These are phyloP conservation scores for Vitellaria paradoxa DNA, from an alignment of 179 eudicot species.

Conservation along the genomic window DNA sequence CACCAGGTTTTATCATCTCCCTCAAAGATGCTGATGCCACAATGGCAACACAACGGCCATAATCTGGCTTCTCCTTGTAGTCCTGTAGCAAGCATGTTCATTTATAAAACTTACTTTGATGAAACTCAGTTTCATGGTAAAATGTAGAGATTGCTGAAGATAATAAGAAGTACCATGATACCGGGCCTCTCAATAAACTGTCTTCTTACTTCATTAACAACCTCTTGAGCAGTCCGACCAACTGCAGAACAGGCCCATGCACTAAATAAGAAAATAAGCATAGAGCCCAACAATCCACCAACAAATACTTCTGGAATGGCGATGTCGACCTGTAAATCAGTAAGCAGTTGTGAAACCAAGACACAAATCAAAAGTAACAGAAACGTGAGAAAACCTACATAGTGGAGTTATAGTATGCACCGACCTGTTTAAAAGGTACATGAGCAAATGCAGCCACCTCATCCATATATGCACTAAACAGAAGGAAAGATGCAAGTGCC, in stretches of 20 bases:
- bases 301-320: slow-evolving; percentile 98
- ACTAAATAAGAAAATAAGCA: slow-evolving; percentile 95
- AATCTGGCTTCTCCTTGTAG: slow-evolving; percentile 95
- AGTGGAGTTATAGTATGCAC: slow-evolving; percentile 18
- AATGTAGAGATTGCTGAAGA: neutral
- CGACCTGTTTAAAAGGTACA: slow-evolving; percentile 72
- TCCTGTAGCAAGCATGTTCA: slow-evolving; percentile 44
- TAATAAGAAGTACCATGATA: slow-evolving; percentile 61
- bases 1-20: slow-evolving; percentile 99
- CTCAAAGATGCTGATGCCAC: slow-evolving; percentile 95
- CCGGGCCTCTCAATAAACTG: slow-evolving; percentile 99
- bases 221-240: slow-evolving; percentile 98
- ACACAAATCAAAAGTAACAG: neutral
- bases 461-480: slow-evolving; percentile 99
- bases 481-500: slow-evolving; percentile 97
- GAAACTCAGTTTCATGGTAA: neutral
- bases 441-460: slow-evolving; percentile 89
- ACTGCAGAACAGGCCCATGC: slow-evolving; percentile 99
- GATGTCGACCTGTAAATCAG: slow-evolving; percentile 74
- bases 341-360: slow-evolving; percentile 11
- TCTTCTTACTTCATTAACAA: slow-evolving; percentile 97
- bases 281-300: slow-evolving; percentile 95
- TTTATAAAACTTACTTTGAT: neutral
- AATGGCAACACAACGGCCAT: slow-evolving; percentile 95
- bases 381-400: slow-evolving; percentile 8